Evolutionary conservation across 2,329 filamentous ascomycete species (phyloP), one percentile per base, ranked within the genome.

Genomic region (Paracamarosporium sp.): DNA sequence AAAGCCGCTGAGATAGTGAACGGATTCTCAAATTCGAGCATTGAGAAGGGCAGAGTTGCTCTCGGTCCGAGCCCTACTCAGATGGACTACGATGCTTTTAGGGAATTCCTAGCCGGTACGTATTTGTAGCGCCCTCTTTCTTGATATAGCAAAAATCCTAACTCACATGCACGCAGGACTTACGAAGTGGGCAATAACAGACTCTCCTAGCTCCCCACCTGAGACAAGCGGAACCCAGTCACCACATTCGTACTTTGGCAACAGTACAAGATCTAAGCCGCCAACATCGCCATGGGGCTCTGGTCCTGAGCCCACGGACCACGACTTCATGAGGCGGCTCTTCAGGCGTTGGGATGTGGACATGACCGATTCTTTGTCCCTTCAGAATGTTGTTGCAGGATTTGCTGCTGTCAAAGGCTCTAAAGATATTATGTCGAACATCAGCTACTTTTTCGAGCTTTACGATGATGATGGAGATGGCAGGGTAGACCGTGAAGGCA

Each of bases 71-170:
- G 92, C 75, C 92, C 92, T 13, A 96, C 90, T 27, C 84, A 93
- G 65, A 99, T 99, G 95, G 93, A 98, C 75, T 99, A 98, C 71
- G 92, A 97, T 76, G 93, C 91, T 1, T 99, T 98, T 78, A 85
- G 94, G 56, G 93, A 98, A 69, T 98, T 99, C 67, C 82, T 99
- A 43, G 93, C 95, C 4, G 80, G 81, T 78, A 61, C 61, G 74
- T 64, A 40, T 11, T 4, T 8, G 9, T 13, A 7, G n/a, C n/a
- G n/a, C 9, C 0, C 22, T 40, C 15, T 0, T 6, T 38, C 11
- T n/a, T 13, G 2, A 3, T 38, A n/a, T 3, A 6, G n/a, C 24
- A 15, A n/a, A 12, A 8, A 17, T 46, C 28, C 20, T n/a, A 12
- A 41, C 59, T 67, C 40, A 66, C 40, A 55, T 45, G n/a, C 15